phyloP scores from a whole-genome alignment of 306 rosid genomes.

The Amphicarpaea edgeworthii region DNA sequence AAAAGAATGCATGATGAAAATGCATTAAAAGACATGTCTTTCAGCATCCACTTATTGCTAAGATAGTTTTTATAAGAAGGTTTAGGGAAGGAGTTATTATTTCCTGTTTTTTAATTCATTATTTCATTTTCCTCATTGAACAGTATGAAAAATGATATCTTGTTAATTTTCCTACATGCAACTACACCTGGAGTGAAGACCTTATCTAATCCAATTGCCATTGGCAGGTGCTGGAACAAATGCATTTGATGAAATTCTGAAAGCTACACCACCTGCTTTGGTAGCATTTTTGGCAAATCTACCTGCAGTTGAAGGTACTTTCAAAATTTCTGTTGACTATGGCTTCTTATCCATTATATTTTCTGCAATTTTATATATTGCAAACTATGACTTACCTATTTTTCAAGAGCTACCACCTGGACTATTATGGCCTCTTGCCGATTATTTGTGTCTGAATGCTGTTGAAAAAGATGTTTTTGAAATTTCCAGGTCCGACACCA shows the following conservation, averaged over 20 bases:
- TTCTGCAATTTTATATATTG: constrained; percentile 8
- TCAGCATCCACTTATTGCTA: not conserved
- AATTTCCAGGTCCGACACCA: constrained; percentile 86
- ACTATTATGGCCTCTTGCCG: not conserved
- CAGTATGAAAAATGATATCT: not conserved
- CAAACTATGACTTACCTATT: not conserved
- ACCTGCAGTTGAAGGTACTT: constrained; percentile 91
- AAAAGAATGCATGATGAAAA: constrained; percentile 3
- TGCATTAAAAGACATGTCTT: constrained; percentile 2
- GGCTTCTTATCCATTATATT: constrained; percentile 13
- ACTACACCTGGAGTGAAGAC: constrained; percentile 46
- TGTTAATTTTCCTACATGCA: constrained; percentile 37
- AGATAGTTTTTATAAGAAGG: constrained; percentile 27
- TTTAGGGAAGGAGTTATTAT: constrained; percentile 12
- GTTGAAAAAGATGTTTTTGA: constrained; percentile 40
- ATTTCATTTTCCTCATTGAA: constrained; percentile 13
- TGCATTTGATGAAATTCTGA: constrained; percentile 85
- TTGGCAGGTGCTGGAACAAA: constrained; percentile 63
- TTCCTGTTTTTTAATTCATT: not conserved
- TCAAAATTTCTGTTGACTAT: not conserved
- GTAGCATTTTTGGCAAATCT: constrained; percentile 83
- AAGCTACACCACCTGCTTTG: constrained; percentile 87
- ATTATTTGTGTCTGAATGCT: constrained; percentile 13
- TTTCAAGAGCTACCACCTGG: not conserved
- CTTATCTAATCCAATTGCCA: constrained; percentile 49